These are phyloP conservation scores for Tilletiaria anomala DNA, from an alignment of 1,284 basidiomycete species.

Conservation along the genomic window DNA sequence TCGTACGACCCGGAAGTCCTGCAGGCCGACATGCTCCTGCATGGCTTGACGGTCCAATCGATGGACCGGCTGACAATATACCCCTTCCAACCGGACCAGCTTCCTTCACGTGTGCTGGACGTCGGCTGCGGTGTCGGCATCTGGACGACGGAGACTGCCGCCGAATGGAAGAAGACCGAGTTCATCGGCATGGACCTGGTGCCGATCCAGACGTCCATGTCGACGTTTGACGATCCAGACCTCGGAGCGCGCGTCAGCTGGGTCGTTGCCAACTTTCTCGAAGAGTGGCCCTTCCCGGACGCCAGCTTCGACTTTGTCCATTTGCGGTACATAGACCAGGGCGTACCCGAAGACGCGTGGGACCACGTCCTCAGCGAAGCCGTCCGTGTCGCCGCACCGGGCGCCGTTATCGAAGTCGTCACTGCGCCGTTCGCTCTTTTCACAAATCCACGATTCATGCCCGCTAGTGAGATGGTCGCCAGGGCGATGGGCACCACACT, in stretches of 20 bases:
- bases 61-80: too few species aligned
- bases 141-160: conserved; percentile 21
- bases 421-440: too few species aligned
- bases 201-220: conserved; percentile 16
- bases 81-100: conserved; percentile 9
- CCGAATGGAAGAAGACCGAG: conserved; percentile 18
- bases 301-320: conserved; percentile 27
- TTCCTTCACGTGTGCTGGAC: conserved; percentile 18
- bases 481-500: too few species aligned
- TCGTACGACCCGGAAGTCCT: too few species aligned
- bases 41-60: too few species aligned
- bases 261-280: conserved; percentile 27
- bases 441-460: too few species aligned
- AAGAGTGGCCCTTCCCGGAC: conserved; percentile 23
- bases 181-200: conserved; percentile 26
- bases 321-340: conserved; percentile 14
- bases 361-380: too few species aligned
- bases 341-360: too few species aligned
- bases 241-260: conserved; percentile 17
- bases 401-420: too few species aligned
- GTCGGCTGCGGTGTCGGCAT: conserved; percentile 16
- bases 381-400: too few species aligned
- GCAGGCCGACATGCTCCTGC: too few species aligned
- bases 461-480: too few species aligned
- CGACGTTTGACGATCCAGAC: conserved; percentile 11